Percentiles rank a stretch among this genome's conserved stretches.
Evolutionary conservation across 805 yeast species (phyloP).

Genomic region (Komagataella phaffii): DNA sequence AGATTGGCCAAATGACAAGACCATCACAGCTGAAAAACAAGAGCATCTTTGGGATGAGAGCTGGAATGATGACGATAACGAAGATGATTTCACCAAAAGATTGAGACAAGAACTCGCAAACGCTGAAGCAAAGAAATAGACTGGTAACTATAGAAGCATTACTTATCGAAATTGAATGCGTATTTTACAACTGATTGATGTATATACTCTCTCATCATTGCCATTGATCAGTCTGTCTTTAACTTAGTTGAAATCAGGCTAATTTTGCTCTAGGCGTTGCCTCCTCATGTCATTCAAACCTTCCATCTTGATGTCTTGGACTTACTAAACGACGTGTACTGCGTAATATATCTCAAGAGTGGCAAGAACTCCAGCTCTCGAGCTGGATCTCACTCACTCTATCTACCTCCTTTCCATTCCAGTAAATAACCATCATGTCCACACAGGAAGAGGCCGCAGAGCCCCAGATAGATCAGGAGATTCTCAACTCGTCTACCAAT

Average conservation of each 20-base stretch:
- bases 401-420: neutral
- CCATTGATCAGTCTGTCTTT: neutral
- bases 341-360: neutral
- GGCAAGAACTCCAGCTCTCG: neutral
- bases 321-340: neutral
- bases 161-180: neutral
- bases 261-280: neutral
- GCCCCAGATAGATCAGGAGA: conserved; percentile 69
- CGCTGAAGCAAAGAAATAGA: neutral
- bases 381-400: neutral
- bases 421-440: neutral
- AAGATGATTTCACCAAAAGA: conserved; percentile 72
- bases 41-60: conserved; percentile 86
- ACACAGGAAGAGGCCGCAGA: conserved; percentile 13
- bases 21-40: conserved; percentile 37
- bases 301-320: neutral
- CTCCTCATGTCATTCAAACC: neutral
- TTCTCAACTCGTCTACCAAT: conserved; percentile 60
- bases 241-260: too few relatives aligned
- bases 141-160: neutral
- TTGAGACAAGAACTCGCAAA: conserved; percentile 33
- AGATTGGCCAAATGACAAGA: conserved; percentile 57
- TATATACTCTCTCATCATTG: neutral
- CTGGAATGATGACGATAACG: conserved; percentile 94
- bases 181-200: neutral